Evolutionary conservation across 1,139 yeast genomes (phyloP), one percentile per base, ranked within the genome.

Genomic region (Yamadazyma epiphylla): DNA sequence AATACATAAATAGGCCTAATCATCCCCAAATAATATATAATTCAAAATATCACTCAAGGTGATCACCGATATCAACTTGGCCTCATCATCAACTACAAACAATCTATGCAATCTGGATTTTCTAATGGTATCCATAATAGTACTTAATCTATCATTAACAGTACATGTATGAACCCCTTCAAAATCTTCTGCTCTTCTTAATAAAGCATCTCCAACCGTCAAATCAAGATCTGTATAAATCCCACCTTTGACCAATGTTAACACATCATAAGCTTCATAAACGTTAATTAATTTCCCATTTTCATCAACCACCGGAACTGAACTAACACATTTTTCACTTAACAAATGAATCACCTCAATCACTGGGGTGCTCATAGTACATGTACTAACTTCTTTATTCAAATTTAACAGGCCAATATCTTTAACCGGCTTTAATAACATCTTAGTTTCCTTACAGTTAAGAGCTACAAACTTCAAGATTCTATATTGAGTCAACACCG

Each of bases 131-230:
- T 91, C 96, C 81, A 91, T 76, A 38, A 94, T 85, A 11, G 95
- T 87, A 41, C 94, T 85, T 38, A 94, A 67, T 40, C 94, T 73
- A 55, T 94, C 99, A 44, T 80, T 74, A 42, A 80, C 70, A 0
- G 97, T 88, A 60, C 98, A 94, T 0, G 97, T 91, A 58, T 89
- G 89, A 11, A 94, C 98, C 36, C 99, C 98, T 57, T 91, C 98
- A 51, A 91, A 94, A 54, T 91, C 97, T 46, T 89, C 96, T 6
- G 95, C 82, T 51, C 98, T 76, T 55, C 95, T 77, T 77, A 91
- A 78, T 34, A 94, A 69, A 0, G 98, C 98, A 55, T 91, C 97
- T 3, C 98, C 99, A 7, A 94, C 96, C 36, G 94, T 83, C 43
- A 94, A 66, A 27, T 89, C 85, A 42, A 91, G 66, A 56, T 91